Percentiles rank a stretch among this genome's conserved stretches.
Evolutionary conservation across 202 grass and related monocot genomes (phyloP).

Genomic region (Carex sylvatica): DNA sequence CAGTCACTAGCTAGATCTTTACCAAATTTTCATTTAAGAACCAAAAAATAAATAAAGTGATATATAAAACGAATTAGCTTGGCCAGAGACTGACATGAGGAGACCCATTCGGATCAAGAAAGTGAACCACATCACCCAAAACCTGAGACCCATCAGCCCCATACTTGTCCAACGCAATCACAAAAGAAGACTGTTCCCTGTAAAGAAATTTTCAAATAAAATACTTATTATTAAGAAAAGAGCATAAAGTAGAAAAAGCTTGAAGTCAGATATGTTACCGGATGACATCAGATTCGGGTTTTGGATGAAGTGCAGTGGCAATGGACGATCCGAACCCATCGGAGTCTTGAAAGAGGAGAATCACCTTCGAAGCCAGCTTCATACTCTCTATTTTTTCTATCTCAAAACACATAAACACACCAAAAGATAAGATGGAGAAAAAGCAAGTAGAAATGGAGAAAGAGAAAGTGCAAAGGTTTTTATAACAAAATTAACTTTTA

Average conservation of each 20-base stretch:
- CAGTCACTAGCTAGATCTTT: background rate
- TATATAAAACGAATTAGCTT: background rate
- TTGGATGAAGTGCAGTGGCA: conserved; percentile 7
- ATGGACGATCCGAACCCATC: conserved; percentile 4
- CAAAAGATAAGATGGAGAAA: background rate
- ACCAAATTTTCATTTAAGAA: background rate
- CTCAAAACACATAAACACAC: background rate
- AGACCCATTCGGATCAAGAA: background rate
- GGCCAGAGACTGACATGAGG: conserved; percentile 5
- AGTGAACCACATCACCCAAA: background rate
- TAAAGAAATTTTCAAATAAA: background rate
- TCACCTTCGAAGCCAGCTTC: conserved; percentile 22
- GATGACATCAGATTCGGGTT: background rate
- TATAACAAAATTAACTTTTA: background rate
- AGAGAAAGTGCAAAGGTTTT: background rate
- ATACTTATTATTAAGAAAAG: background rate
- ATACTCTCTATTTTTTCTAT: background rate
- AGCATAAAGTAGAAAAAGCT: background rate
- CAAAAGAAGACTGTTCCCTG: conserved; percentile 24
- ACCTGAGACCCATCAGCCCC: background rate
- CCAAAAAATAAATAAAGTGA: background rate
- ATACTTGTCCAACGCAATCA: conserved; percentile 16
- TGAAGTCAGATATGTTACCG: conserved; percentile 8
- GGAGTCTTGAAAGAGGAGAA: conserved; percentile 5
- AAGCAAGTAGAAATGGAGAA: background rate